A percentile compares a stretch with the other conserved stretches of the same genome.
Evolutionary conservation across 1,139 yeast species (phyloP).

Genomic region (Yamadazyma sp.): DNA sequence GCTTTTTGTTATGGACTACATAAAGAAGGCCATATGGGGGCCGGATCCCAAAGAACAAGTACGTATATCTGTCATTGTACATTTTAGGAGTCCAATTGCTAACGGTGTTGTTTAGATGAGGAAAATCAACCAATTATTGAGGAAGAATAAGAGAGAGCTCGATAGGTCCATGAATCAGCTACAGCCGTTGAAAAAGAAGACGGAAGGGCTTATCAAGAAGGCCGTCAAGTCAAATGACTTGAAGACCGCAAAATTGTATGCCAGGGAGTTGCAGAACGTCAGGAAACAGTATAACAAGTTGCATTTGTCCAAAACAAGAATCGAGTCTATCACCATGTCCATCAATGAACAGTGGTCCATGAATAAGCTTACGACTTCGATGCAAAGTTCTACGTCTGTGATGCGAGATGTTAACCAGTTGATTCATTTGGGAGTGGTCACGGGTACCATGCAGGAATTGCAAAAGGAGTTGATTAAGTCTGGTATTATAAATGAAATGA

Average conservation of each 20-base stretch:
- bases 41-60: slow-evolving; percentile 93
- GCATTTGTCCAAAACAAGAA: slow-evolving; percentile 78
- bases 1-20: slow-evolving; percentile 23
- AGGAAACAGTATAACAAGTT: slow-evolving; percentile 74
- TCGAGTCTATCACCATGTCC: slow-evolving; percentile 84
- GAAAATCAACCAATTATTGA: slow-evolving; percentile 74
- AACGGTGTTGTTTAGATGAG: slow-evolving; percentile 54
- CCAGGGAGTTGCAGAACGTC: slow-evolving; percentile 75
- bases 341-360: slow-evolving; percentile 90
- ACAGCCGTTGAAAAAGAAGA: slow-evolving; percentile 63
- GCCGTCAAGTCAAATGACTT: slow-evolving; percentile 79
- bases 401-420: slow-evolving; percentile 88
- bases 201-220: slow-evolving; percentile 70
- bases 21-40: slow-evolving; percentile 88
- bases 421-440: slow-evolving; percentile 76
- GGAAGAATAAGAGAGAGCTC: slow-evolving; percentile 81
- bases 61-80: slow-evolving; percentile 25
- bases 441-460: slow-evolving; percentile 81
- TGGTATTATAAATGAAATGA: slow-evolving; percentile 94
- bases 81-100: no score
- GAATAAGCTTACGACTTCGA: slow-evolving; percentile 77
- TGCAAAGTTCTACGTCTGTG: slow-evolving; percentile 74
- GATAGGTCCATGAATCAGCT: slow-evolving; percentile 76
- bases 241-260: slow-evolving; percentile 74
- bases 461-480: slow-evolving; percentile 87